Evolutionary conservation across 208 protist genomes (phyloP).

Genomic region (Trypanosoma theileri): DNA sequence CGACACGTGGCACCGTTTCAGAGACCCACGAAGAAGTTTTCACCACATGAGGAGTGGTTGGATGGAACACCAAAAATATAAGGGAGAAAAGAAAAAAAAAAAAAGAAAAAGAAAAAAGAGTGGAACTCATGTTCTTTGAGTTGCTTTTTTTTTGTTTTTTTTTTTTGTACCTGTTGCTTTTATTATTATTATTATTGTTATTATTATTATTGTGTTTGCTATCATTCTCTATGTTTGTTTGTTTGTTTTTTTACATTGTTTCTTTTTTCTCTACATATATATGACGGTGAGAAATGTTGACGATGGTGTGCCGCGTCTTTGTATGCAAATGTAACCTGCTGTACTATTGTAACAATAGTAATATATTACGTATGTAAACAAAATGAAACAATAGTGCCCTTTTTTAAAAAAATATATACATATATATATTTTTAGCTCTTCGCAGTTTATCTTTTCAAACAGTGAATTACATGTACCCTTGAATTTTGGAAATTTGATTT

Average conservation of each 20-base stretch:
- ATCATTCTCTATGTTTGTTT: too few relatives aligned
- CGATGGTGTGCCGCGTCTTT: too few relatives aligned
- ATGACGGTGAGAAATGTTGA: background rate
- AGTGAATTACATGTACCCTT: too few relatives aligned
- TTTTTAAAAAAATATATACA: too few relatives aligned
- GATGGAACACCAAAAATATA: constrained; percentile 9
- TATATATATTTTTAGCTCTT: too few relatives aligned
- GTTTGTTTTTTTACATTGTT: background rate
- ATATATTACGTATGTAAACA: too few relatives aligned
- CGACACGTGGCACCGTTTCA: constrained; percentile 57
- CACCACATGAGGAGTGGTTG: constrained; percentile 24
- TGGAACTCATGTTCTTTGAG: background rate
- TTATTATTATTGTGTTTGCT: too few relatives aligned
- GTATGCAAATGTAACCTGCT: too few relatives aligned
- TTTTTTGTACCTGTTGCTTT: background rate
- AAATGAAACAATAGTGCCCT: too few relatives aligned
- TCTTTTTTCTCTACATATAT: background rate
- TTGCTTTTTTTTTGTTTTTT: background rate
- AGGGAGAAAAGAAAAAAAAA: background rate
- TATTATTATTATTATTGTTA: background rate
- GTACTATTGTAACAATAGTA: too few relatives aligned
- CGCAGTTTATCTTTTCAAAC: too few relatives aligned
- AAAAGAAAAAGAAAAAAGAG: background rate
- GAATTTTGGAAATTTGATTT: too few relatives aligned
- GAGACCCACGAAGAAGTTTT: constrained; percentile 39